Base-by-base conservation (phyloP, 257 asterid species). In the Solanum gracilifrons region DNA sequence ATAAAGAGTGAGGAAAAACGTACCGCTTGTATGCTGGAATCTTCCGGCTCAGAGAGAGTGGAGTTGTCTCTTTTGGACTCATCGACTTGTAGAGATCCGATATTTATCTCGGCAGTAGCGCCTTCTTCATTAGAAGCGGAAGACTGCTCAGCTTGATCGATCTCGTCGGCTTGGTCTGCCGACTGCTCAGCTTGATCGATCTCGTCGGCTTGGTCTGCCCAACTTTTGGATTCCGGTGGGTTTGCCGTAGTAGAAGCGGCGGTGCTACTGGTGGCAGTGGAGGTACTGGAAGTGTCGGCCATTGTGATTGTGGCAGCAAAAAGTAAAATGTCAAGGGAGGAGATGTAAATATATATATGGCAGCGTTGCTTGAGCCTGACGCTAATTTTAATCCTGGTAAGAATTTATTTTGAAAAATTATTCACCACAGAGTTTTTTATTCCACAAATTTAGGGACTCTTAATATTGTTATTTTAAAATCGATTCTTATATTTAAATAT, bases 131-230 rank as follows among this genome's bases (percentile, higher is more conserved):
- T 69, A 16, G 82, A 41, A 3, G 85, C 35, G 4, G 88, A 68
- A 10, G 83, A 37, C 18, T 23, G 83, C 33, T 60, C 88, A 18
- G 86, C 87, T 46, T 89, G 88, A 7, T 88, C 90, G 27, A 87
- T 74, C 88, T 87, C 90, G 13, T 92, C 93, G 10, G 93, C 94
- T 29, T 87, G 92, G 69, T 92, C 98, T 1, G 97, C 97, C 96
- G 33, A 76, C 9, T 37, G 83, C 33, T 60, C 88, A 18, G 86
- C 88, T 48, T 89, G 87, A 3, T 88, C 94, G 23, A 87, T 74
- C 89, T 87, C 90, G 11, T 92, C 93, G 11, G 92, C 94, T 29
- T 87, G 92, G 74, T 92, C 98, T 1, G 97, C 97, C 97, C 97
- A 95, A 20, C 95, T 88, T 85, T 72, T 89, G 39, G 82, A 37